phyloP scores from a whole-genome alignment of 2,329 filamentous ascomycete species.

The Juglanconis sp. region DNA sequence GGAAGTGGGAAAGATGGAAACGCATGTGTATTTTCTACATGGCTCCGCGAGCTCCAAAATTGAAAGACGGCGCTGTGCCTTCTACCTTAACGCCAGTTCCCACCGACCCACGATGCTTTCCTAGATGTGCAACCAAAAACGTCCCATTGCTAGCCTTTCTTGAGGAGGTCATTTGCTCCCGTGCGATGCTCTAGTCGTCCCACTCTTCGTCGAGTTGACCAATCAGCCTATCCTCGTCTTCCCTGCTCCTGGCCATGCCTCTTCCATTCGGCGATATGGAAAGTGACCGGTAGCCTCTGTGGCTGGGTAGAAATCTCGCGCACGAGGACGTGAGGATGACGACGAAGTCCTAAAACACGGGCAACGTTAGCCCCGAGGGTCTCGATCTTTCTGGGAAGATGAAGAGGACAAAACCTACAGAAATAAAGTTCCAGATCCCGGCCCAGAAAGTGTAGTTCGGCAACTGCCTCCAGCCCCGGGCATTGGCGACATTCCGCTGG shows the following conservation, averaged over 20 bases:
- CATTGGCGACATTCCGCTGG: conserved; percentile 89
- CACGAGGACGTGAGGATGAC: conserved; percentile 69
- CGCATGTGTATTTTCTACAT: neutral
- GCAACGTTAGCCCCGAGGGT: conserved; percentile 4
- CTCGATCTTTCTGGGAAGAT: neutral
- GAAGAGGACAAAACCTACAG: conserved; percentile 48
- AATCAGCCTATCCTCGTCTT: conserved; percentile 91
- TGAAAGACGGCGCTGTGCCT: conserved; percentile 3
- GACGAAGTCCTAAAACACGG: conserved; percentile 54
- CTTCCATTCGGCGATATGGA: conserved; percentile 50
- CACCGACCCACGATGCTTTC: neutral
- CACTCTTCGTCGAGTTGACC: conserved; percentile 96
- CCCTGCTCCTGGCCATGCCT: conserved; percentile 45
- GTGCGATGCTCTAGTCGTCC: conserved; percentile 63
- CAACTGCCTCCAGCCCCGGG: conserved; percentile 89
- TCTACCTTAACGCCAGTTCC: conserved; percentile 14
- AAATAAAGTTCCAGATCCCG: conserved; percentile 78
- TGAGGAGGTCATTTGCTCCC: neutral
- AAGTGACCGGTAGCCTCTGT: conserved; percentile 66
- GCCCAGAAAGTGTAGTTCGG: conserved; percentile 95
- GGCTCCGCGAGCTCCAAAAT: conserved; percentile 2
- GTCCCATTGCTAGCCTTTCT: neutral
- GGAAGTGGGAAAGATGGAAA: neutral
- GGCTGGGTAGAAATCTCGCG: conserved; percentile 59
- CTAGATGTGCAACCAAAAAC: neutral